phyloP scores from a whole-genome alignment of 163 green algal genomes.

The Prototheca wickerhamii region DNA sequence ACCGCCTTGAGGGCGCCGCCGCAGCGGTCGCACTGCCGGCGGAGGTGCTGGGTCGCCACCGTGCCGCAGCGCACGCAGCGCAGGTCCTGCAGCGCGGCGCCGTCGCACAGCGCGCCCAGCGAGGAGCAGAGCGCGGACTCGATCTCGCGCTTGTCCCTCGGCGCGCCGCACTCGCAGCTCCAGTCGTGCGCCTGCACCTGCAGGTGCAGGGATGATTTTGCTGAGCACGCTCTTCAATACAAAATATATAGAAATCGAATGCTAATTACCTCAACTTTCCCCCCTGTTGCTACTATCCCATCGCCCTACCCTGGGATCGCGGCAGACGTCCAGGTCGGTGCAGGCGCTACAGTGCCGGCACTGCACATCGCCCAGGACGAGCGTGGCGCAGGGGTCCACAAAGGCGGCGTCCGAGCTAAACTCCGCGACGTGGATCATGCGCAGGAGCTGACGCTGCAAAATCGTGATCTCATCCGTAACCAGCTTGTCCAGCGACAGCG shows the following conservation, averaged over 20 bases:
- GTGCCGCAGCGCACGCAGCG: conserved; percentile 48
- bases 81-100: conserved; percentile 82
- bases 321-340: conserved; percentile 81
- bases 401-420: conserved; percentile 73
- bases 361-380: conserved; percentile 77
- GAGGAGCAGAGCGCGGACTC: conserved; percentile 60
- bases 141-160: conserved; percentile 56
- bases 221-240: neutral
- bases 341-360: conserved; percentile 84
- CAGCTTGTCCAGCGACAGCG: conserved; percentile 63
- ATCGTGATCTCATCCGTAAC: conserved; percentile 41
- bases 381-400: conserved; percentile 69
- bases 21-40: conserved; percentile 48
- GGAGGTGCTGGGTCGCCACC: conserved; percentile 45
- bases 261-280: neutral
- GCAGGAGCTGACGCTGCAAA: conserved; percentile 54
- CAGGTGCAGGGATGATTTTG: too few relatives aligned
- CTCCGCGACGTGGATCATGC: conserved; percentile 54
- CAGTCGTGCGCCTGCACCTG: conserved; percentile 42
- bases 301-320: conserved; percentile 52
- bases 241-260: neutral
- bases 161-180: conserved; percentile 57
- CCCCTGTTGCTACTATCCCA: neutral
- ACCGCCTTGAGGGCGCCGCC: conserved; percentile 34
- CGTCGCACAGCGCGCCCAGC: conserved; percentile 39